Evolutionary conservation across 805 yeast species (phyloP), one percentile per base, ranked within the genome.

Genomic region (Barnettozyma botsteinii): DNA sequence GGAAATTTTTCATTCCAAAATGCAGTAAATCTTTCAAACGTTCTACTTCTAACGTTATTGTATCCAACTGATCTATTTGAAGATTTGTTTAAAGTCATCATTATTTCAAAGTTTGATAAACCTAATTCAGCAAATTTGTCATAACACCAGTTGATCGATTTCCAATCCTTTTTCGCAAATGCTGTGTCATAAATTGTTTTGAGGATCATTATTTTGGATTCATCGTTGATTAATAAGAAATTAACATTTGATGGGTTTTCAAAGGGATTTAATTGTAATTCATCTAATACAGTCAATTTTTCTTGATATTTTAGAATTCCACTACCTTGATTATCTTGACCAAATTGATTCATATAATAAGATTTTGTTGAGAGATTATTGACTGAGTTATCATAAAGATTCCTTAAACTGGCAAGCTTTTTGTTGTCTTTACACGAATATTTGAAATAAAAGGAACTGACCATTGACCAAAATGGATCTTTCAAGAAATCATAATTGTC

Each of bases 181-280:
- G 56, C 53, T 32, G 41, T 32, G 22, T 48, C 52, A 33, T 50
- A 19, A 19, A 53, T 50, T 5, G 56, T 51, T 37, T 50, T 47
- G 9, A 52, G 39, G 4, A 50, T 43, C 11, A 45, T 32, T 2
- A 43, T 14, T 23, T 40, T 47, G 5, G 49, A 40, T 10, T 38
- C 36, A 8, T 45, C 31, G 27, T 42, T 38, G 9, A 53, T 39
- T 11, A 22, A 15, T 3, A 53, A 17, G 20, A 50, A 42, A 3
- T 51, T 40, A 3, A n/a, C 25, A 7, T 38, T 31, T 7, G 29
- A 19, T 6, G 43, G 37, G 3, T 45, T 31, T 11, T 29, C 26
- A 33, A 52, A 53, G 8, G 57, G 57, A 23, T 53, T 51, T 14
- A 35, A n/a, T 13, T 40, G 29, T 10, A 45, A 19, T 7, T 28